Conservation (phyloP, 345 rosid genomes). For the Conringia planisiliqua region DNA sequence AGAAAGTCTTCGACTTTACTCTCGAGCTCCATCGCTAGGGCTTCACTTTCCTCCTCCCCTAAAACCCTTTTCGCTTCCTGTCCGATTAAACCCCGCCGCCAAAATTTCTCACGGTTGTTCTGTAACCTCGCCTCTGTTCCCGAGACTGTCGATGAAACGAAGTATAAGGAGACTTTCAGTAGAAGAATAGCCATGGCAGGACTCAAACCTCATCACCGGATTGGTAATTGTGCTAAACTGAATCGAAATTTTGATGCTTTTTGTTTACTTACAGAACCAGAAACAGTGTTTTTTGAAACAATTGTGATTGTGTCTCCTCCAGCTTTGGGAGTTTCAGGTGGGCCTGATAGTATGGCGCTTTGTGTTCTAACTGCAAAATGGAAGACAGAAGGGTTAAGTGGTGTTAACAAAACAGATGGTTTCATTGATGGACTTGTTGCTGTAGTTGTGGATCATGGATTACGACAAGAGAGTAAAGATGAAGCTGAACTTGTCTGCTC, state of each 20-base stretch:
- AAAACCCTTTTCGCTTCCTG: slow-evolving; percentile 25
- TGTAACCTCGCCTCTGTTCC: slow-evolving; percentile 41
- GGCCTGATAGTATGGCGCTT: slow-evolving; percentile 94
- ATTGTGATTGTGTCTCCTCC: neutral
- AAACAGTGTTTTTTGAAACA: neutral
- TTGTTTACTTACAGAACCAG: neutral
- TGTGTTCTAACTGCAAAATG: slow-evolving; percentile 78
- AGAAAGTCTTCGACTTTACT: slow-evolving; percentile 35
- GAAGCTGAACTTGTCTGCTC: slow-evolving; percentile 61
- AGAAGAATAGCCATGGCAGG: slow-evolving; percentile 79
- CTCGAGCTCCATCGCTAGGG: slow-evolving; percentile 19
- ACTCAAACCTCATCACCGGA: slow-evolving; percentile 75
- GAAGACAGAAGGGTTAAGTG: slow-evolving; percentile 50
- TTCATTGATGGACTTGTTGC: slow-evolving; percentile 79
- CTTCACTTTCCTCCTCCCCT: slow-evolving; percentile 32
- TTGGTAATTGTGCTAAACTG: slow-evolving; percentile 46
- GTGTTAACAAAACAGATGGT: slow-evolving; percentile 34
- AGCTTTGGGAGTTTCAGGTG: slow-evolving; percentile 96
- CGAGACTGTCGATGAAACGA: slow-evolving; percentile 30
- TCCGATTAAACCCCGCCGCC: slow-evolving; percentile 20
- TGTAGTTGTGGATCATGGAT: slow-evolving; percentile 81
- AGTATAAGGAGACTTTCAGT: slow-evolving; percentile 55
- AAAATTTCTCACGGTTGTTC: slow-evolving; percentile 38
- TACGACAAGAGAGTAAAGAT: slow-evolving; percentile 68
- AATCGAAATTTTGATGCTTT: neutral